These are phyloP conservation scores for Pseudotsuga menziesii DNA, from an alignment of 75 land plant genomes.

Conservation along the genomic window DNA sequence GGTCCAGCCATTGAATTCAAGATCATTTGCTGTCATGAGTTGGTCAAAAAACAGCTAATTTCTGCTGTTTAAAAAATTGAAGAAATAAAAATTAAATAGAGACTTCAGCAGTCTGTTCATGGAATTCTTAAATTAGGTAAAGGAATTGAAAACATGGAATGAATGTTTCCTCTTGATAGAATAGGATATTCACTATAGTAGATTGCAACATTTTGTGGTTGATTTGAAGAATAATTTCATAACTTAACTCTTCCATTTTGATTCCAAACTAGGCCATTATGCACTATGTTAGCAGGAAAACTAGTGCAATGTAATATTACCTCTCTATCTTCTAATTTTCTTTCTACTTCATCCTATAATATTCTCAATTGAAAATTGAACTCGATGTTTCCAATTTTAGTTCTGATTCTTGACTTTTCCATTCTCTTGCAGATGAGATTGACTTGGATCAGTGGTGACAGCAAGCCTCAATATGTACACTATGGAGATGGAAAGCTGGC, in stretches of 20 bases:
- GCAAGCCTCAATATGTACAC: constrained; percentile 17
- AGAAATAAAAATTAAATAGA: too few relatives aligned
- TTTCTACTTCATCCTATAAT: not conserved
- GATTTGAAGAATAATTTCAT: not conserved
- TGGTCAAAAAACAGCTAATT: too few relatives aligned
- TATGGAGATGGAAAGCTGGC: constrained; percentile 16
- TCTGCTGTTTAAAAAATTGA: too few relatives aligned
- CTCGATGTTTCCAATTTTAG: not conserved
- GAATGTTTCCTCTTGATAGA: too few relatives aligned
- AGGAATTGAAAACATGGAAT: too few relatives aligned
- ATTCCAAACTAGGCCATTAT: not conserved
- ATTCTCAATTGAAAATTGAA: not conserved
- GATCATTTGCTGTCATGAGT: too few relatives aligned
- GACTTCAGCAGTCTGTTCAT: too few relatives aligned
- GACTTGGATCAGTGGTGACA: constrained; percentile 41
- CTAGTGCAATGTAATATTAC: not conserved
- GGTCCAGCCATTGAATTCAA: too few relatives aligned
- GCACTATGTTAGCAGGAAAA: not conserved
- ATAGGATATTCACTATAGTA: not conserved
- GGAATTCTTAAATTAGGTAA: too few relatives aligned
- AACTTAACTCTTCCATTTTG: not conserved
- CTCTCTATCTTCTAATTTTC: not conserved
- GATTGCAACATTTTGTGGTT: not conserved
- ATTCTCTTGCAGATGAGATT: constrained; percentile 33
- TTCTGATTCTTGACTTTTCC: not conserved